These are phyloP conservation scores for Collybiopsis confluens DNA, from an alignment of 768 basidiomycete genomes.

Conservation along the genomic window DNA sequence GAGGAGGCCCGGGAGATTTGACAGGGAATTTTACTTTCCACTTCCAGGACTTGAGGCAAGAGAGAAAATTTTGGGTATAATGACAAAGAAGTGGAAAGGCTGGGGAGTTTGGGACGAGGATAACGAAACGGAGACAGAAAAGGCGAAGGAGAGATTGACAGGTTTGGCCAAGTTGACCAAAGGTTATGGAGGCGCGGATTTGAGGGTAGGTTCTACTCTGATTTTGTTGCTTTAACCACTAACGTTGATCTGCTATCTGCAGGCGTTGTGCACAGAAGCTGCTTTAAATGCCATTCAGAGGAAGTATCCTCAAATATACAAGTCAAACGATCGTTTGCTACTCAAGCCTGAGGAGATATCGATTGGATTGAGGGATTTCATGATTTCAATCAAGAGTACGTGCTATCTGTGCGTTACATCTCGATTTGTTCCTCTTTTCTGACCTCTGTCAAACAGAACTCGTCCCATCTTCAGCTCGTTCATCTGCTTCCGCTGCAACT, in stretches of 20 bases:
- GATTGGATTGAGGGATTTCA: conserved; percentile 87
- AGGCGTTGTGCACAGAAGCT: conserved; percentile 96
- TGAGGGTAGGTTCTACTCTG: conserved; percentile 59
- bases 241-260: conserved; percentile 5
- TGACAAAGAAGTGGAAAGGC: conserved; percentile 87
- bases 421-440: conserved; percentile 4
- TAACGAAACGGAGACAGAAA: conserved; percentile 19
- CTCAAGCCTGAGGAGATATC: conserved; percentile 83
- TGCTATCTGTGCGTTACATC: too few species aligned
- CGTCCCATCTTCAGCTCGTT: conserved; percentile 91
- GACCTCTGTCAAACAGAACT: conserved; percentile 52
- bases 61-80: conserved; percentile 84
- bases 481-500: conserved; percentile 79
- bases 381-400: conserved; percentile 95
- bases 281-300: conserved; percentile 95
- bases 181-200: conserved; percentile 96
- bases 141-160: conserved; percentile 21
- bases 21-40: conserved; percentile 97
- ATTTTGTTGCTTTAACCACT: conserved; percentile 7
- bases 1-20: conserved; percentile 90
- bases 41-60: conserved; percentile 81
- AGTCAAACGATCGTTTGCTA: conserved; percentile 78
- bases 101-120: conserved; percentile 44
- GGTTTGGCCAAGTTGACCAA: conserved; percentile 88
- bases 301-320: conserved; percentile 96